Conservation (phyloP, 129 eudicot species). For the sunflower (Helianthus annuus) region HanXRQr2.0-SUNRISE NC_035445.2:113611193-113611692, state of each 20-base stretch:
- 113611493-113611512: neutral
- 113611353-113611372: too few species aligned
- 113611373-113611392: too few species aligned
- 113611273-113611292: slow-evolving; percentile 66
- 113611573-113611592: slow-evolving; percentile 60
- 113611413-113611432: too few species aligned
- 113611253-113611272: slow-evolving; percentile 15
- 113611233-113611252: slow-evolving; percentile 20
- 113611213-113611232: slow-evolving; percentile 4
- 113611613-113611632: slow-evolving; percentile 92
- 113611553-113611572: neutral
- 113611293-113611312: slow-evolving; percentile 18
- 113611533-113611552: slow-evolving; percentile 2
- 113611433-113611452: too few species aligned
- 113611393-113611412: too few species aligned
- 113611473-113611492: too few species aligned
- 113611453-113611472: too few species aligned
- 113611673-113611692: slow-evolving; percentile 61
- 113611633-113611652: slow-evolving; percentile 81
- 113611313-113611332: neutral
- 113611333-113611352: too few species aligned
- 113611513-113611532: neutral
- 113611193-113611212: neutral
- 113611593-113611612: slow-evolving; percentile 63
- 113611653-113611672: slow-evolving; percentile 75